Percentiles rank a stretch among this genome's conserved stretches.
These are phyloP conservation scores for Brassica incana DNA, from an alignment of 345 rosid species.

Conservation along the genomic window DNA sequence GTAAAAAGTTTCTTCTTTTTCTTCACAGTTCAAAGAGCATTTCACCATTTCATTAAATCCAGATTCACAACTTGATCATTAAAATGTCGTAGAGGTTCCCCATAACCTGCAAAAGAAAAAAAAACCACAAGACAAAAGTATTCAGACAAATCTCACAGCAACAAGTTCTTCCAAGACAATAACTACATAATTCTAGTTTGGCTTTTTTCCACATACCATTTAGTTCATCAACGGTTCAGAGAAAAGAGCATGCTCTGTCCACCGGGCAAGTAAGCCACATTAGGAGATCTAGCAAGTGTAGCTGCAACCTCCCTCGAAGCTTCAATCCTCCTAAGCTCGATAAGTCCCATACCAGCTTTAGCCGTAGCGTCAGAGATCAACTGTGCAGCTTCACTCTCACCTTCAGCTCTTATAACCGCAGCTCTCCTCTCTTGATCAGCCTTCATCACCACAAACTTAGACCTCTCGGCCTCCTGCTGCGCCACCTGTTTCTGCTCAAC, in stretches of 20 bases:
- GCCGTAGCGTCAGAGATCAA: slow-evolving; percentile 87
- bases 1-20: neutral
- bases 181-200: neutral
- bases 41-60: slow-evolving; percentile 19
- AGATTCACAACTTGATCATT: neutral
- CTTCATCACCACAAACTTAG: slow-evolving; percentile 88
- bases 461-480: slow-evolving; percentile 97
- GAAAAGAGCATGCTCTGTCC: slow-evolving; percentile 82
- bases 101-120: slow-evolving; percentile 21
- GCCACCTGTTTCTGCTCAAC: slow-evolving; percentile 99
- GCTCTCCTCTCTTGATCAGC: slow-evolving; percentile 99
- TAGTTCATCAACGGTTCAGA: slow-evolving; percentile 51
- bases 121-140: neutral
- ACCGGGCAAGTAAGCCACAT: slow-evolving; percentile 87
- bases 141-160: neutral
- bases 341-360: slow-evolving; percentile 81
- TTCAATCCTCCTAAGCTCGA: slow-evolving; percentile 97
- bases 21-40: neutral
- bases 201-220: neutral
- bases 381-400: slow-evolving; percentile 96
- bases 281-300: slow-evolving; percentile 85
- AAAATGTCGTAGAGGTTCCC: neutral
- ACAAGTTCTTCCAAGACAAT: neutral
- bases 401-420: slow-evolving; percentile 90
- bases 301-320: slow-evolving; percentile 96